These are phyloP conservation scores for Cyclostephanos invisitatus DNA, from an alignment of 108 stramenopile genomes.

Conservation along the genomic window DNA sequence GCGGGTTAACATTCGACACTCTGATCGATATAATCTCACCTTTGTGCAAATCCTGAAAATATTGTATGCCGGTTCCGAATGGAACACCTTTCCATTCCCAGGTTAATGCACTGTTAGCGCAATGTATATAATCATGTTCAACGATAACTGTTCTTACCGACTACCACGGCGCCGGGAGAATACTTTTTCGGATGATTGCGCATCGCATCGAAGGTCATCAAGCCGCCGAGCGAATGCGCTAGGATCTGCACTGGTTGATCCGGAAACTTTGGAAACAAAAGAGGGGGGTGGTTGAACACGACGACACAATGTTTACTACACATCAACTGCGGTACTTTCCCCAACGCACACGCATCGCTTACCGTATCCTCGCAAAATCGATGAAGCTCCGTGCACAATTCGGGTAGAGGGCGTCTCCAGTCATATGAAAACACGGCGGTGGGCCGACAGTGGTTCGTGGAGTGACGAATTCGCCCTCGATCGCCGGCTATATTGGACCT, in stretches of 20 bases:
- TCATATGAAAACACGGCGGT: constrained; percentile 55
- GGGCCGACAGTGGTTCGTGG: constrained; percentile 39
- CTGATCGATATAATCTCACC: not conserved
- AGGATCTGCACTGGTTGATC: constrained; percentile 53
- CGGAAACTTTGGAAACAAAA: constrained; percentile 25
- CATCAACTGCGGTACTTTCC: not conserved
- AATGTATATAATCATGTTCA: no score
- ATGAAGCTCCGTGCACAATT: constrained; percentile 48
- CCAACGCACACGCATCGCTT: not conserved
- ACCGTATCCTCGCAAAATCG: constrained; percentile 47
- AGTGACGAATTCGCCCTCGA: constrained; percentile 27
- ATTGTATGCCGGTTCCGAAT: constrained; percentile 58
- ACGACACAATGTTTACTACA: not conserved
- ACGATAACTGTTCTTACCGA: not conserved
- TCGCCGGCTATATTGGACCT: constrained; percentile 17
- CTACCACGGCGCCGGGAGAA: constrained; percentile 49
- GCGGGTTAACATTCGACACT: not conserved
- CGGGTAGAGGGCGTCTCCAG: constrained; percentile 54
- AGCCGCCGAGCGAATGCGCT: constrained; percentile 53
- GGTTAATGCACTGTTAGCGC: no score
- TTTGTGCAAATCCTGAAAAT: constrained; percentile 57
- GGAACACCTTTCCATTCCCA: constrained; percentile 31
- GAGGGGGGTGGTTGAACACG: not conserved
- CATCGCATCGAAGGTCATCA: constrained; percentile 56
- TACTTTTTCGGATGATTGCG: constrained; percentile 54